Conservation (phyloP, 257 asterid genomes). For the Penstemon barbatus region DNA sequence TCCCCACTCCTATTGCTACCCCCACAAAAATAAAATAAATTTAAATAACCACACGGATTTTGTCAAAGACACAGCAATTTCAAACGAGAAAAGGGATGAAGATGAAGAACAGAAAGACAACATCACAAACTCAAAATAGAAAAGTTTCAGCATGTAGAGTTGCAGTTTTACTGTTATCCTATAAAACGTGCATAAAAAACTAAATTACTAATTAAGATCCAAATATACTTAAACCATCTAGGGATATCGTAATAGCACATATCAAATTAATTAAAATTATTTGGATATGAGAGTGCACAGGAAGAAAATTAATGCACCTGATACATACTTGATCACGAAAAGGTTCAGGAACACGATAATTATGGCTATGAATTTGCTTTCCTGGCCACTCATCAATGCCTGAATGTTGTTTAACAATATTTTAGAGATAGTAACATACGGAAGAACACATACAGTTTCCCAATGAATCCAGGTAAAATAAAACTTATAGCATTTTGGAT, state of each 20-base stretch:
- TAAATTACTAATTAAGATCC: not conserved
- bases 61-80: not conserved
- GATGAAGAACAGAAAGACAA: not conserved
- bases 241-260: too few species aligned
- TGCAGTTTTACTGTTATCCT: not conserved
- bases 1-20: not conserved
- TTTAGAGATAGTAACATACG: not conserved
- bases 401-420: slow-evolving; percentile 33
- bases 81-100: not conserved
- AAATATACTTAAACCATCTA: not conserved
- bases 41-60: not conserved
- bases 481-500: slow-evolving; percentile 2
- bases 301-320: slow-evolving; percentile 37
- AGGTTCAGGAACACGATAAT: slow-evolving; percentile 87
- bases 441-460: not conserved
- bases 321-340: slow-evolving; percentile 74
- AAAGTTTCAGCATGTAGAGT: not conserved
- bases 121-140: not conserved
- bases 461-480: not conserved
- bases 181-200: not conserved
- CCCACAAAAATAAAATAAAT: not conserved
- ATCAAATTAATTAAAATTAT: not conserved
- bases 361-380: slow-evolving; percentile 94
- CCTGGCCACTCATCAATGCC: slow-evolving; percentile 92
- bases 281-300: not conserved